A percentile compares a stretch with the other conserved stretches of the same genome.
Evolutionary conservation across 805 yeast genomes (phyloP).

Genomic region (Dipodascopsis tothii): DNA sequence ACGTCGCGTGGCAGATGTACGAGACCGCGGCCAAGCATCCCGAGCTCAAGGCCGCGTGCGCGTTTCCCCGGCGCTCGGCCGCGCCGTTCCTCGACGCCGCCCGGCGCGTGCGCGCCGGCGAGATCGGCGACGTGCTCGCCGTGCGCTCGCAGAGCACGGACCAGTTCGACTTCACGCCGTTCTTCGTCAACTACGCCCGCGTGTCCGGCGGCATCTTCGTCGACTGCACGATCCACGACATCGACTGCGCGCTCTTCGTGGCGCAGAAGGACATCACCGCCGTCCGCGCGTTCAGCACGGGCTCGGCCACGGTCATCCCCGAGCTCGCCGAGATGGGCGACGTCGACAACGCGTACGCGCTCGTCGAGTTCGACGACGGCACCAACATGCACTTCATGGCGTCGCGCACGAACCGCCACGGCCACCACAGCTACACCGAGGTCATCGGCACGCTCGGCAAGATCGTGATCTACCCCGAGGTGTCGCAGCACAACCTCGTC

Average conservation of each 20-base stretch:
- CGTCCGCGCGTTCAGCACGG: conserved; percentile 16
- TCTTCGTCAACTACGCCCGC: conserved; percentile 21
- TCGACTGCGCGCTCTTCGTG: conserved; percentile 23
- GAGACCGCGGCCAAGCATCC: conserved; percentile 15
- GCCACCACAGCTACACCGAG: conserved; percentile 24
- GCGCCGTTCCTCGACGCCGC: conserved; percentile 18
- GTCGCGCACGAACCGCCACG: conserved; percentile 23
- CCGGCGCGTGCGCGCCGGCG: conserved; percentile 15
- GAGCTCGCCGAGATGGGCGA: conserved; percentile 23
- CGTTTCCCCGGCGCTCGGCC: conserved; percentile 23
- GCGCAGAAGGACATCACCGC: conserved; percentile 21
- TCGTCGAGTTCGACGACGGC: conserved; percentile 20
- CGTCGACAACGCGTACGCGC: conserved; percentile 23
- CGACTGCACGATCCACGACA: conserved; percentile 25
- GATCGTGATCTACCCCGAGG: conserved; percentile 20
- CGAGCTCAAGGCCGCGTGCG: conserved; percentile 21
- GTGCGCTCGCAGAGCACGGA: conserved; percentile 24
- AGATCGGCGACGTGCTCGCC: conserved; percentile 19
- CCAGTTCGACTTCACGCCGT: conserved; percentile 6
- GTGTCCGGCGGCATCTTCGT: conserved; percentile 26
- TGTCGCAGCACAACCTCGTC: conserved; percentile 10
- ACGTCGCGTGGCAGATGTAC: conserved; percentile 21
- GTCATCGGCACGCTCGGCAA: conserved; percentile 25
- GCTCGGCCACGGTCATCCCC: conserved; percentile 22
- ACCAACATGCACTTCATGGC: conserved; percentile 18